Evolutionary conservation across 352 stramenopile genomes (phyloP), one percentile per base, ranked within the genome.

Genomic region (Phytophthora pisi): DNA sequence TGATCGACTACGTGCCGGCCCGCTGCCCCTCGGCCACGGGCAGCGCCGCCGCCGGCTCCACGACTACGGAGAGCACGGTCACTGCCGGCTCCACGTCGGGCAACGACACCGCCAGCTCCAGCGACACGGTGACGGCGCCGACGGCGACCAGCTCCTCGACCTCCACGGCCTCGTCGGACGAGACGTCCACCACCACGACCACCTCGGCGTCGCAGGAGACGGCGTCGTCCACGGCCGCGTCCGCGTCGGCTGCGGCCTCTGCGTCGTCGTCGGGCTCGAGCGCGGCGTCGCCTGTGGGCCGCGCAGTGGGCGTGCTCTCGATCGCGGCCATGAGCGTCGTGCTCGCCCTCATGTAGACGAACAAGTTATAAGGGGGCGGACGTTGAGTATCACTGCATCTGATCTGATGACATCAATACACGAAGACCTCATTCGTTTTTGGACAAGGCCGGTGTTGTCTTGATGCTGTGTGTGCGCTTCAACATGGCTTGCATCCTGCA

Each of bases 41-140:
- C 52, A 74, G 67, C 38, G 78, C 76, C 59, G 56, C 61, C 10
- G 64, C 64, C 36, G 59, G 71, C 26, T 75, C 71, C 47, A 82
- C 68, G 15, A 78, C 88, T 51, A 91, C 84, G 3, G 80, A 72
- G n/a, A 82, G 78, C 50, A 77, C 53, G 2, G 45, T 51, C 28
- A 61, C 57, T 16, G 40, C 51, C 7, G 51, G 56, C 16, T 69
- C 70, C 18, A 67, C 61, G 7, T 34, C 36, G 5, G 58, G 54
- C 49, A 73, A 63, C 57, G 30, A 15, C 51, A 75, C 57, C 11
- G 60, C 43, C 16, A 54, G 46, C 42, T 51, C 40, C 23, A 57
- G 51, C 42, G 36, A 53, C 55, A 77, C 61, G 24, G 53, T 68
- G 18, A 68, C 64, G 5, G 57, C 51, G 8, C 62, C 67, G 31